phyloP scores from a whole-genome alignment of 2,329 filamentous ascomycete genomes.

The Fusarium sp. region DNA sequence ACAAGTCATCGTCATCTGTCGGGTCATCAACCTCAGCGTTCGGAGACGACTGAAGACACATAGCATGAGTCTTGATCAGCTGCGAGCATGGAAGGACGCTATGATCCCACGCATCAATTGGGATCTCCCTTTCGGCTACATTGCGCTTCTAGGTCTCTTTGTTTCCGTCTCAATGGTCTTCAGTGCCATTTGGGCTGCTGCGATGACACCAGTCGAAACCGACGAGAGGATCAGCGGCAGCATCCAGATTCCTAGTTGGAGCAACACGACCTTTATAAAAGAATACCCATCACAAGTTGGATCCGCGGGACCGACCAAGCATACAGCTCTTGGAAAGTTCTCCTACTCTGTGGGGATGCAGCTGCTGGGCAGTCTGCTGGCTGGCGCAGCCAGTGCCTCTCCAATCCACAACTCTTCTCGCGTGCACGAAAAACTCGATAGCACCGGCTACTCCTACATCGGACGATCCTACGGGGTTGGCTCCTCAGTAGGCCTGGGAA shows the following conservation, averaged over 20 bases:
- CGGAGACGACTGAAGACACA: slow-evolving; percentile 13
- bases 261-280: slow-evolving; percentile 32
- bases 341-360: slow-evolving; percentile 44
- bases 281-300: slow-evolving; percentile 43
- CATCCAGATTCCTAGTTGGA: slow-evolving; percentile 39
- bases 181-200: slow-evolving; percentile 39
- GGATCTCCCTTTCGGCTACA: slow-evolving; percentile 15
- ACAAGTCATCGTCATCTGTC: slow-evolving; percentile 4
- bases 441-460: slow-evolving; percentile 42
- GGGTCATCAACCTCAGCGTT: slow-evolving; percentile 18
- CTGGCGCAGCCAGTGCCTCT: slow-evolving; percentile 37
- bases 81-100: slow-evolving; percentile 21
- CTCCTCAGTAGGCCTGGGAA: slow-evolving; percentile 39
- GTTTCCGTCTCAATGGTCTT: slow-evolving; percentile 23
- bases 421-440: slow-evolving; percentile 44
- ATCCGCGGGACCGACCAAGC: slow-evolving; percentile 22
- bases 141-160: neutral
- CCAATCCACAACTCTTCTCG: slow-evolving; percentile 27
- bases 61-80: slow-evolving; percentile 24
- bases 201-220: slow-evolving; percentile 38
- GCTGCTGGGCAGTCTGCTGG: slow-evolving; percentile 37
- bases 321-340: slow-evolving; percentile 37
- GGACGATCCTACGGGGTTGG: slow-evolving; percentile 46
- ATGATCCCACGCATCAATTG: slow-evolving; percentile 24
- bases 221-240: slow-evolving; percentile 7